Conservation (phyloP, 495 filamentous ascomycete species). For the Penicillium cataractarum region DNA sequence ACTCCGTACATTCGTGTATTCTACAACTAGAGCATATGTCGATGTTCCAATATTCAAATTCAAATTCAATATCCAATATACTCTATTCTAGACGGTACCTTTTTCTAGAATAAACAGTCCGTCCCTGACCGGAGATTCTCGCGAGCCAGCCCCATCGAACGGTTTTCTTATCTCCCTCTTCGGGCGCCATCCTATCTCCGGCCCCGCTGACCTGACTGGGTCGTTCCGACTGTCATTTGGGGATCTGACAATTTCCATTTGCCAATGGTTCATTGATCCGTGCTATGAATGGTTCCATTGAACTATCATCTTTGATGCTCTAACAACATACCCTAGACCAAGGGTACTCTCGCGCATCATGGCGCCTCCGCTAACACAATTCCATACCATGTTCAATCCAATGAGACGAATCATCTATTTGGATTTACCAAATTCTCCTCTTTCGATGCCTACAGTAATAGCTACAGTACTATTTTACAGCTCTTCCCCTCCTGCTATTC, state of each 20-base stretch:
- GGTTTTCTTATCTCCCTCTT: conserved; percentile 8
- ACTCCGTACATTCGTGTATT: too few species aligned
- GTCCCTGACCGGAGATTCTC: neutral
- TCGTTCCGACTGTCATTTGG: neutral
- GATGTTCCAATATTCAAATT: too few species aligned
- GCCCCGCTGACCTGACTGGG: conserved; percentile 3
- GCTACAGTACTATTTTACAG: neutral
- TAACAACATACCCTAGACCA: neutral
- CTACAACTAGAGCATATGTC: too few species aligned
- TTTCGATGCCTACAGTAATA: neutral
- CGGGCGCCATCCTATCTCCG: conserved; percentile 14
- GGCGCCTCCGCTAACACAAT: neutral
- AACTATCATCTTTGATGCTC: neutral
- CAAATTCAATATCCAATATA: neutral
- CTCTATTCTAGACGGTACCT: neutral
- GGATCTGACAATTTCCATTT: conserved; percentile 1
- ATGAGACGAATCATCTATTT: neutral
- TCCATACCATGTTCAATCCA: neutral
- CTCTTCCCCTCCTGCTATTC: neutral
- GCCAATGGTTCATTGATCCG: neutral
- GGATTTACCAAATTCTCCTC: neutral
- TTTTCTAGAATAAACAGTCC: neutral
- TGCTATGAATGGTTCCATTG: neutral
- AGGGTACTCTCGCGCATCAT: neutral
- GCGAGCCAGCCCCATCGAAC: conserved; percentile 1